A percentile compares a stretch with the other conserved stretches of the same genome.
Evolutionary conservation across 2,329 filamentous ascomycete species (phyloP).

Genomic region (Xylariaceae sp.): DNA sequence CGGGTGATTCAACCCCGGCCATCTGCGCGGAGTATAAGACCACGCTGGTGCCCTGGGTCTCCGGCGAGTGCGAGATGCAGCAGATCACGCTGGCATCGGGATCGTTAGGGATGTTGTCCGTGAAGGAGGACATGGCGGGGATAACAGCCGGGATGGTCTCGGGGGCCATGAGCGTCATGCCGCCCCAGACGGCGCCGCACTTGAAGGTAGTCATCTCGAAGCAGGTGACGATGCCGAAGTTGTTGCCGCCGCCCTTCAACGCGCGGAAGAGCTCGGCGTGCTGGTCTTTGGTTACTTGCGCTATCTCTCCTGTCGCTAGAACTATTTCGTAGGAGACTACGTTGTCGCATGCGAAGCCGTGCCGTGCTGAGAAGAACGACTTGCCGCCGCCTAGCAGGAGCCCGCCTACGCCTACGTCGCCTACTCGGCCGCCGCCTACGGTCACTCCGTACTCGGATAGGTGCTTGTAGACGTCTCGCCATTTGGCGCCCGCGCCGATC

Average conservation of each 20-base stretch:
- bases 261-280: slow-evolving; percentile 36
- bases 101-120: not conserved
- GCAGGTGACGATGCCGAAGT: slow-evolving; percentile 24
- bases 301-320: slow-evolving; percentile 19
- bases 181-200: slow-evolving; percentile 14
- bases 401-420: slow-evolving; percentile 21
- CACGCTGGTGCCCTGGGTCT: not conserved
- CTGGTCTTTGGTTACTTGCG: slow-evolving; percentile 11
- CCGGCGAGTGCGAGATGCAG: not conserved
- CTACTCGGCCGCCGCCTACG: slow-evolving; percentile 21
- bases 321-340: slow-evolving; percentile 35
- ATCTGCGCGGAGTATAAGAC: not conserved
- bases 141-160: not conserved
- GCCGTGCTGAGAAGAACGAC: slow-evolving; percentile 26
- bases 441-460: slow-evolving; percentile 3
- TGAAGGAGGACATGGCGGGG: slow-evolving; percentile 1
- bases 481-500: slow-evolving; percentile 1
- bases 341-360: slow-evolving; percentile 35
- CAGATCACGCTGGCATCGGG: slow-evolving; percentile 6
- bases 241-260: slow-evolving; percentile 31
- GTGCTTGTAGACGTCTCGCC: not conserved
- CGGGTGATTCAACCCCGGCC: not conserved
- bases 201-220: slow-evolving; percentile 17
- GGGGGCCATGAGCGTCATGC: not conserved
- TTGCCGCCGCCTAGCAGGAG: slow-evolving; percentile 31